Base-by-base conservation (phyloP, 2,329 filamentous ascomycete genomes). In the Claviceps monticola region DNA sequence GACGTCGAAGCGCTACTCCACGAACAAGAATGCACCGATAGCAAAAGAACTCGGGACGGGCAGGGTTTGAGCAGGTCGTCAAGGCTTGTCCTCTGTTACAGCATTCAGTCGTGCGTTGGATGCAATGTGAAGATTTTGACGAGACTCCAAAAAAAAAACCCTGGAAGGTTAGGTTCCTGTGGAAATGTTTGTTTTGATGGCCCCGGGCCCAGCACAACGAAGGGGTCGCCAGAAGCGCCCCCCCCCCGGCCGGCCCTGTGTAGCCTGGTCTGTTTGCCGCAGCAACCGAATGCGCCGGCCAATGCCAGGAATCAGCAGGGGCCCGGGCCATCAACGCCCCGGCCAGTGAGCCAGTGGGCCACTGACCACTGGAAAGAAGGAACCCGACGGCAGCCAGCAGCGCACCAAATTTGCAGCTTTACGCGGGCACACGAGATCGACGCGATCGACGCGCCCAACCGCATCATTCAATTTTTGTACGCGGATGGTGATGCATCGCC, bases 381-480 rank as follows among this genome's bases (percentile, higher is more conserved):
- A 16, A n/a, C 37, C 13, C 5, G 16, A 14, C 13, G 13, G 37
- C 11, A n/a, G 41, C 41, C 17, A 13, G 2, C 41, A 21, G 19
- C 41, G 41, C 41, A 34, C 50, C 50, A 50, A 50, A 46, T 55
- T 34, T 56, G 60, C 61, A 54, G 60, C 66, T 68, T 68, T 66
- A 68, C 66, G 64, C 66, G 66, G 59, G 57, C 46, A 54, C 55
- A 62, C 63, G 62, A 60, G 61, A 48, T 16, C 26, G 41, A 21
- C 17, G n/a, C 17, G 9, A 5, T 42, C 8, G 42, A 26, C 51
- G 52, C 53, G 53, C 51, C 50, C 50, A 34, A 48, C 34, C 44
- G 44, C 50, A 39, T 23, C 38, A 37, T 26, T 44, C 13, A 39
- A 5, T 42, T 17, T 42, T 21, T 42, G 8, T 5, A 42, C 19